Evolutionary conservation across 202 grass and related monocot species (phyloP), one percentile per base, ranked within the genome.

Genomic region (Setaria italica): DNA sequence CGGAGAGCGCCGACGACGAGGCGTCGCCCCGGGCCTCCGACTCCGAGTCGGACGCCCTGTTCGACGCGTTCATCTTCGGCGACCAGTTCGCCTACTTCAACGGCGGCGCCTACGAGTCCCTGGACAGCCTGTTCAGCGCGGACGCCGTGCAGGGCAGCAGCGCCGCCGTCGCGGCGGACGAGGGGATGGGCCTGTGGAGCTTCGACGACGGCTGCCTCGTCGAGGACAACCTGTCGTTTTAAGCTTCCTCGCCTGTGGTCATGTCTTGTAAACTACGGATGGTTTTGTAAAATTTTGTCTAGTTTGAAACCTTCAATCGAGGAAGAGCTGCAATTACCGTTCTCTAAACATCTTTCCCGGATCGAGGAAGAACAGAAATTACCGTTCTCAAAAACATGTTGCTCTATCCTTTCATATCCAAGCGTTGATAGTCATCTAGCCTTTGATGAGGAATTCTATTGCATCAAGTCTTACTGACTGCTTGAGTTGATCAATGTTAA

Each of bases 191-290:
- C 4, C 82, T 91, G 7, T 91, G 89, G 89, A 91, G 65, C 89
- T 91, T 91, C 85, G 89, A 85, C 56, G 89, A 91, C 77, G 85
- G n/a, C 77, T 88, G 85, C 85, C 81, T 91, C 37, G 76, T 88
- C 81, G 88, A 88, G 77, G 79, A 62, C 82, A 85, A 45, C 77
- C 9, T 91, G 11, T 82, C 76, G 2, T 81, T 72, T 4, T 87
- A 68, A 75, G 4, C 25, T 56, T 15, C 43, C 6, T 3, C 13
- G 33, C 29, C 6, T 72, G 35, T 70, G 66, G 69, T 15, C 25
- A n/a, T 76, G 34, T 39, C 74, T 15, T 90, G 89, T 90, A 87
- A 76, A 86, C 72, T 60, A 62, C 45, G 75, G 12, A 30, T 4
- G 47, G 30, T 37, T 16, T 73, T 73, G 51, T 32, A 11, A 8